These are phyloP conservation scores for Rhizophagus sp. DNA, from an alignment of 192 early-diverging fungal genomes.

Conservation along the genomic window DNA sequence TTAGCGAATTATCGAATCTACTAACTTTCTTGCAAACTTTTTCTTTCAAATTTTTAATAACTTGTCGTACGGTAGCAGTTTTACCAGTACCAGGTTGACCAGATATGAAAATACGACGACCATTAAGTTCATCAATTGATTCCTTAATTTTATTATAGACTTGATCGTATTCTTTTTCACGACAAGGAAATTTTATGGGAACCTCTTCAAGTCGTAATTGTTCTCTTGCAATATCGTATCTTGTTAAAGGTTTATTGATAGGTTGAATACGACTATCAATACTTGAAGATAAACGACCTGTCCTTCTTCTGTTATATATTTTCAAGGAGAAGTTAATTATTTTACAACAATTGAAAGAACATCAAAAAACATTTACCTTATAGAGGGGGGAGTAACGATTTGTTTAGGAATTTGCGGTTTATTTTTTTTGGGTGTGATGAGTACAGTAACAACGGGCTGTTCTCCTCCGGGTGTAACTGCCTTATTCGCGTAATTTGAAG, in stretches of 20 bases:
- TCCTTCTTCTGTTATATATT: background rate
- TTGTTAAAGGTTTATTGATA: constrained; percentile 34
- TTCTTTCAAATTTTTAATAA: constrained; percentile 69
- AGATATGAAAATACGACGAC: constrained; percentile 92
- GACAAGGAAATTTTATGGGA: constrained; percentile 89
- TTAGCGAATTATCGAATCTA: background rate
- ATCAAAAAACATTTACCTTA: background rate
- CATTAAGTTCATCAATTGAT: constrained; percentile 80
- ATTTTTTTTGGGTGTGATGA: background rate
- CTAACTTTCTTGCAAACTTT: constrained; percentile 60
- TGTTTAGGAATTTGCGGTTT: background rate
- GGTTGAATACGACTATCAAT: constrained; percentile 24
- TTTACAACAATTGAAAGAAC: too few relatives aligned
- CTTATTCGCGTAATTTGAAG: too few relatives aligned
- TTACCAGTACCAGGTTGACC: constrained; percentile 98
- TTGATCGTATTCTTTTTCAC: constrained; percentile 88
- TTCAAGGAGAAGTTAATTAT: background rate
- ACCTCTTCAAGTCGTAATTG: constrained; percentile 89
- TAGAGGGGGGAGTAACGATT: background rate
- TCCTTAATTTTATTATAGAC: constrained; percentile 73
- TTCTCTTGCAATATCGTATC: constrained; percentile 68
- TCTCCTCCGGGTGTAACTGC: background rate
- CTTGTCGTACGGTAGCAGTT: constrained; percentile 90
- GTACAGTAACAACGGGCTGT: background rate
- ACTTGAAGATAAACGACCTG: background rate